Percentiles rank a stretch among this genome's conserved stretches.
These are phyloP conservation scores for Acacia melanoxylon DNA, from an alignment of 306 rosid genomes.

Conservation along the genomic window DNA sequence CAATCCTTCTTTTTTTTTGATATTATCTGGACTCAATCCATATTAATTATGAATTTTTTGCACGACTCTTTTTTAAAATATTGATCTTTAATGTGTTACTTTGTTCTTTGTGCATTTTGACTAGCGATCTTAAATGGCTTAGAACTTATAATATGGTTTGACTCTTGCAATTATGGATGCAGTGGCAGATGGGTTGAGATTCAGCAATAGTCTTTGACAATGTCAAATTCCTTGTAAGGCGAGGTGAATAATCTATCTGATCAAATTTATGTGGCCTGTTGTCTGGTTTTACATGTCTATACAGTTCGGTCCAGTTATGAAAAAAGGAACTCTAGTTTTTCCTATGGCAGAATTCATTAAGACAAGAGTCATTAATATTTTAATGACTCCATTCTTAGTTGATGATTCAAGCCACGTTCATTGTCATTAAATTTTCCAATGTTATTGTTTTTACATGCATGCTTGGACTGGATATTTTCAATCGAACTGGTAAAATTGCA, in stretches of 20 bases:
- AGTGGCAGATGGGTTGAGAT: constrained; percentile 83
- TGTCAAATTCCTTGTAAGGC: constrained; percentile 43
- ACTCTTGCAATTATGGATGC: constrained; percentile 45
- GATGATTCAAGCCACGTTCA: neutral
- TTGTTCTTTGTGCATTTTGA: constrained; percentile 15
- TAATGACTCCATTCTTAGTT: neutral
- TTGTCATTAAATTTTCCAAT: neutral
- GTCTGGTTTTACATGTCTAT: neutral
- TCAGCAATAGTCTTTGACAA: constrained; percentile 23
- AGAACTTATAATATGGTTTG: constrained; percentile 26
- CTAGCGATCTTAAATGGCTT: constrained; percentile 10
- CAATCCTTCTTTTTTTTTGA: neutral
- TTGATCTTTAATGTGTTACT: constrained; percentile 6
- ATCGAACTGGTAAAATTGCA: neutral
- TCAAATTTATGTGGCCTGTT: constrained; percentile 1
- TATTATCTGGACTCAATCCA: neutral
- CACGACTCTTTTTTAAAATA: neutral
- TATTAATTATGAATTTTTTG: neutral
- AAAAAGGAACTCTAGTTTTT: constrained; percentile 7
- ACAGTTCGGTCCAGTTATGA: neutral
- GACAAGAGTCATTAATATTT: neutral
- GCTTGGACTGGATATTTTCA: neutral
- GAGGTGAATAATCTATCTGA: constrained; percentile 30
- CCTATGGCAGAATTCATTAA: neutral
- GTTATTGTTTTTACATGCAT: neutral